Evolutionary conservation across 2,329 filamentous ascomycete genomes (phyloP).

Genomic region (Torrubiella hemipterigena): DNA sequence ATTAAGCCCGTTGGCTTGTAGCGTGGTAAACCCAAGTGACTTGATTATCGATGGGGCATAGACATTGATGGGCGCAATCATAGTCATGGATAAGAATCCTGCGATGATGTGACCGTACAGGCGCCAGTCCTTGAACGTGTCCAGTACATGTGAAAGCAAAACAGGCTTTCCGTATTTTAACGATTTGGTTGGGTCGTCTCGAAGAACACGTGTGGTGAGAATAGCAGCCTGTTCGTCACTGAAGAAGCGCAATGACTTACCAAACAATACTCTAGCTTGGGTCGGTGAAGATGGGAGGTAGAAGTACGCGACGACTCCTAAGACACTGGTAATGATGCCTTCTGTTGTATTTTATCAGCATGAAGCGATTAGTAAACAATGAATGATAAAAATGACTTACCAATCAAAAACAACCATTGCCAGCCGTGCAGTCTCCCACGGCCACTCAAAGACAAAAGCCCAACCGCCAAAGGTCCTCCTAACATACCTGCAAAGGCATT

Average conservation of each 20-base stretch:
- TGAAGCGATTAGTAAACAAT: no score
- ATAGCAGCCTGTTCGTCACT: slow-evolving; percentile 13
- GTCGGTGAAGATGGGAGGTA: slow-evolving; percentile 16
- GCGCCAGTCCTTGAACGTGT: slow-evolving; percentile 16
- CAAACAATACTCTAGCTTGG: slow-evolving; percentile 14
- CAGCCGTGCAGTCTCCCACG: slow-evolving; percentile 13
- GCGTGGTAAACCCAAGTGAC: slow-evolving; percentile 12
- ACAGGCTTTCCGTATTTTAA: slow-evolving; percentile 13
- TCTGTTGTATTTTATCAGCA: slow-evolving; percentile 9
- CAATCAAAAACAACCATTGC: slow-evolving; percentile 19
- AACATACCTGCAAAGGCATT: slow-evolving; percentile 16
- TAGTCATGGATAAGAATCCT: slow-evolving; percentile 16
- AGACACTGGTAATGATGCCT: slow-evolving; percentile 14
- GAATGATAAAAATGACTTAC: slow-evolving; percentile 3
- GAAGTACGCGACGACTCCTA: slow-evolving; percentile 13
- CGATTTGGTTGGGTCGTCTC: slow-evolving; percentile 17
- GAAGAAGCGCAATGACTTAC: slow-evolving; percentile 13
- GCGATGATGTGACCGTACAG: slow-evolving; percentile 15
- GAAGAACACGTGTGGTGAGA: slow-evolving; percentile 15
- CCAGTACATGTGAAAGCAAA: slow-evolving; percentile 11
- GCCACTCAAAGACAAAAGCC: slow-evolving; percentile 14
- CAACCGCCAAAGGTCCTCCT: slow-evolving; percentile 14
- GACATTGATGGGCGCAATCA: slow-evolving; percentile 18
- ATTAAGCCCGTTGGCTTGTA: slow-evolving; percentile 17
- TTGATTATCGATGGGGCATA: slow-evolving; percentile 18